Percentiles rank a stretch among this genome's conserved stretches.
Conservation (phyloP, 257 asterid species). For the Solanum rostratum region DNA sequence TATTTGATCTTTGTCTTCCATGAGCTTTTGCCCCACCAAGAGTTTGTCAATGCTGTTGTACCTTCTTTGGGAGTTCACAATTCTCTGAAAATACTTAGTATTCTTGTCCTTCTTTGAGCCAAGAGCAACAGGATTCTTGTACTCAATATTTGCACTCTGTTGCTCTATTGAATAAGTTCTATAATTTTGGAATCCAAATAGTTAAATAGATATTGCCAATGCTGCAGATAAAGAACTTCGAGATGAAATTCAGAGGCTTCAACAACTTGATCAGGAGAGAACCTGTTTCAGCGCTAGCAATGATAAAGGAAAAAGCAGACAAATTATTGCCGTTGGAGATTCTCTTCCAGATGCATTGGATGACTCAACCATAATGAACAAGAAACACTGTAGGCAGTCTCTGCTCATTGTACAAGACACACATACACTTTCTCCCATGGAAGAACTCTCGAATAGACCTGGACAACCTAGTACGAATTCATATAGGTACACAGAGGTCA, state of each 20-base stretch:
- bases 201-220: background rate
- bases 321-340: constrained; percentile 13
- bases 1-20: no score
- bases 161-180: background rate
- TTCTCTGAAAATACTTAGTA: no score
- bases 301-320: constrained; percentile 20
- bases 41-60: no score
- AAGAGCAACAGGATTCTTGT: no score
- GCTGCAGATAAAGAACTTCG: constrained; percentile 48
- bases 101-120: no score
- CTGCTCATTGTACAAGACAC: constrained; percentile 10
- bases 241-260: constrained; percentile 47
- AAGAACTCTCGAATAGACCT: constrained; percentile 1
- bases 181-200: background rate
- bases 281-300: constrained; percentile 3
- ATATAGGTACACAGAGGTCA: constrained; percentile 2
- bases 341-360: constrained; percentile 13
- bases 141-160: background rate
- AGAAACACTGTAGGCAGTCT: constrained; percentile 27
- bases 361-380: background rate
- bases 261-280: constrained; percentile 19
- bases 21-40: no score
- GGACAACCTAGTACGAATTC: background rate
- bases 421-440: background rate
- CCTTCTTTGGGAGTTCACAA: no score